A percentile compares a stretch with the other conserved stretches of the same genome.
These are phyloP conservation scores for Extremus antarcticus DNA, from an alignment of 495 filamentous ascomycete species.

Conservation along the genomic window DNA sequence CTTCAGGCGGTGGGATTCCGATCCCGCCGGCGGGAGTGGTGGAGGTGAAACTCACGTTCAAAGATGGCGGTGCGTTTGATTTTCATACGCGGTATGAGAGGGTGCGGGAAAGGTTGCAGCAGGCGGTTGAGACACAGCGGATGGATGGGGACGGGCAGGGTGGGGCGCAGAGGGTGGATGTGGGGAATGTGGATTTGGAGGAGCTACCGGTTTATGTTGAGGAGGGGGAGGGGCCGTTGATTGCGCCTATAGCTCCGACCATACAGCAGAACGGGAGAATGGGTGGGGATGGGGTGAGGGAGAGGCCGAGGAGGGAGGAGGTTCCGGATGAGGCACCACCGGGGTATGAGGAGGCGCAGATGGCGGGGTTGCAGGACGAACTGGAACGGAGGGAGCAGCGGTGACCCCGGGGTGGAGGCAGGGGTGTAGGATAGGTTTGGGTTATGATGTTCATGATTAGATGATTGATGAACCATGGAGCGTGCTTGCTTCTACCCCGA, in stretches of 20 bases:
- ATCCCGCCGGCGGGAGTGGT: conserved; percentile 52
- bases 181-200: conserved; percentile 57
- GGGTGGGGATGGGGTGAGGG: conserved; percentile 6
- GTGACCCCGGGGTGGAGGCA: neutral
- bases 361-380: conserved; percentile 57
- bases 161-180: conserved; percentile 41
- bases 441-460: neutral
- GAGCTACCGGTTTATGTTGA: conserved; percentile 71
- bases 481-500: too few species aligned
- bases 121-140: conserved; percentile 61
- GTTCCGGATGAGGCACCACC: conserved; percentile 75
- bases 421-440: neutral
- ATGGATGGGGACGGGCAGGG: conserved; percentile 33
- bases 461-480: too few species aligned
- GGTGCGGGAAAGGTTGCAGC: conserved; percentile 69
- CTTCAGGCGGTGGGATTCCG: conserved; percentile 75
- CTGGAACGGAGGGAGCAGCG: conserved; percentile 34
- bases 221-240: conserved; percentile 14
- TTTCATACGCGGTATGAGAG: conserved; percentile 75
- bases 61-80: conserved; percentile 89
- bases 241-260: conserved; percentile 6
- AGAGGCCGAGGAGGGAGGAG: conserved; percentile 3
- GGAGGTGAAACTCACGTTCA: conserved; percentile 76
- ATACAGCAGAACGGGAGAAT: conserved; percentile 12
- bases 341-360: conserved; percentile 85